Evolutionary conservation across 2,329 filamentous ascomycete genomes (phyloP), one percentile per base, ranked within the genome.

Genomic region (Ceratocystis papillata): DNA sequence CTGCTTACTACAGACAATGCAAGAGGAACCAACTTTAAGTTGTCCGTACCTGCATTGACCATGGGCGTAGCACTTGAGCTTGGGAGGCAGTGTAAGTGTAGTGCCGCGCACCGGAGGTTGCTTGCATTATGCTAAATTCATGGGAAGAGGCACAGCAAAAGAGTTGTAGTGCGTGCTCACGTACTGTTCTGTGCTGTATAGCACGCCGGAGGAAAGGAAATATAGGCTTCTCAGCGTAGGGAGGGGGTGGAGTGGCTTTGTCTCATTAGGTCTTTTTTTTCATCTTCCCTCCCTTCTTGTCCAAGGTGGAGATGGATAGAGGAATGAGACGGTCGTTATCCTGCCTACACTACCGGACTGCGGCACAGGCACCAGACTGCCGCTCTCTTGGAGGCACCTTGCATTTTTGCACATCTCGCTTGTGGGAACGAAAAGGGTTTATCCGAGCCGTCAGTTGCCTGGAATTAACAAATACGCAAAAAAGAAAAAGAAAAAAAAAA

Each of bases 11-110:
- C 33, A 33, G 28, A 15, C 55, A 41, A 59, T 59, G 55, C 28
- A 59, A 37, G 5, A 30, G 28, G 55, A 33, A n/a, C 55, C 55
- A 37, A 37, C 55, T 59, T 59, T 59, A 59, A 59, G 55, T 59
- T 59, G 28, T 33, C 15, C n/a, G 55, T 59, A 59, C 55, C 55
- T 59, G 55, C 55, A 59, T 59, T 33, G 55, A 37, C 55, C 30
- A 30, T 37, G 28, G 28, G 30, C 15, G 55, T 59, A 33, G 55
- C 15, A 59, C 55, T 37, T 37, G 25, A 37, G 22, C 17, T 20
- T 25, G n/a, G 7, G 48, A 53, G 55, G 55, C 55, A 59, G 55
- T 59, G 28, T 59, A 59, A 37, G 30, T 59, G 28, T 59, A 37
- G n/a, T 59, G 10, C 55, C 6, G 25, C 15, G 15, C 55, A 10